Conservation (phyloP, 2,329 filamentous ascomycete species). For the Metarhizium guizhouense region DNA sequence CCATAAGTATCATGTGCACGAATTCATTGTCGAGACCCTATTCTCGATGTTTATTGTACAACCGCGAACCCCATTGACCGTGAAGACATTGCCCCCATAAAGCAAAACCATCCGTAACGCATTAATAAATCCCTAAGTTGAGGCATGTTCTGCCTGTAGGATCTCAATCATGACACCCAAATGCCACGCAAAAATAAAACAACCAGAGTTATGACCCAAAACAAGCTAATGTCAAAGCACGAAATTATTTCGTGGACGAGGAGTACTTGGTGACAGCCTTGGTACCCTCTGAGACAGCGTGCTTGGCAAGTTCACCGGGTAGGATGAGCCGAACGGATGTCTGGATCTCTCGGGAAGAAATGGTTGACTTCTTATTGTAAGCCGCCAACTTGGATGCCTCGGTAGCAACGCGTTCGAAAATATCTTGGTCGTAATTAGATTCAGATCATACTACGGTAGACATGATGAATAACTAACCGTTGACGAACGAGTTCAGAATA, state of each 20-base stretch:
- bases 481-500: conserved; percentile 99
- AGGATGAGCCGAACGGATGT: conserved; percentile 97
- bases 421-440: conserved; percentile 48
- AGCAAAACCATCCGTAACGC: conserved; percentile 65
- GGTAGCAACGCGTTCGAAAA: conserved; percentile 98
- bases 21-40: conserved; percentile 56
- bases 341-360: conserved; percentile 98
- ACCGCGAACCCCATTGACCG: conserved; percentile 60
- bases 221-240: conserved; percentile 45
- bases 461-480: conserved; percentile 52
- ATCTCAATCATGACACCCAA: conserved; percentile 48
- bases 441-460: too few species aligned
- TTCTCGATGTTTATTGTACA: conserved; percentile 64
- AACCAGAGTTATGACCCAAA: conserved; percentile 36
- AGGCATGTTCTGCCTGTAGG: conserved; percentile 28
- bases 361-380: conserved; percentile 99
- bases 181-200: conserved; percentile 48
- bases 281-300: conserved; percentile 97
- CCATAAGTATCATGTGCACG: conserved; percentile 41
- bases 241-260: conserved; percentile 91
- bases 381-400: conserved; percentile 98
- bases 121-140: conserved; percentile 52
- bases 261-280: conserved; percentile 99
- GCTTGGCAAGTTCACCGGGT: conserved; percentile 97
- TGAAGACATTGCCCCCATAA: conserved; percentile 61